Conservation (phyloP, 495 filamentous ascomycete genomes). For the Lentithecium fluviatile region DNA sequence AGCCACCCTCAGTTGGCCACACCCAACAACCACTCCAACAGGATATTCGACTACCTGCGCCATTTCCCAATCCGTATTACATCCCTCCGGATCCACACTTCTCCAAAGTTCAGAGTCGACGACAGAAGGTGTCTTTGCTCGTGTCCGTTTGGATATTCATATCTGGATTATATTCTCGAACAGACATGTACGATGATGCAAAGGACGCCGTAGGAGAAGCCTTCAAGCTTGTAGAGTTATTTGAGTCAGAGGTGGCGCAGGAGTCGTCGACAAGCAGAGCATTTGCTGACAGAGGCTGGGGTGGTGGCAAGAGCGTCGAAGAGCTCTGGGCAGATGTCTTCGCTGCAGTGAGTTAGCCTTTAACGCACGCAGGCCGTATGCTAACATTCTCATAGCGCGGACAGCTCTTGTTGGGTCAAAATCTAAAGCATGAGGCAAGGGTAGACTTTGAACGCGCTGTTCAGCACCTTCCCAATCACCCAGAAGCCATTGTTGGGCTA, state of each 20-base stretch:
- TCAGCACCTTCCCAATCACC: slow-evolving; percentile 69
- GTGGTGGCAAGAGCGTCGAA: slow-evolving; percentile 69
- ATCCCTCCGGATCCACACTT: slow-evolving; percentile 35
- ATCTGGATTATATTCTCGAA: slow-evolving; percentile 79
- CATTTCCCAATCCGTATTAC: slow-evolving; percentile 39
- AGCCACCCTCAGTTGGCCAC: slow-evolving; percentile 51
- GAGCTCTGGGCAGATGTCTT: slow-evolving; percentile 79
- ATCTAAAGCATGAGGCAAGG: slow-evolving; percentile 63
- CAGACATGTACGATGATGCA: slow-evolving; percentile 73
- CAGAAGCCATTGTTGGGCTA: slow-evolving; percentile 75
- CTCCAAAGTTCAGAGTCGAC: slow-evolving; percentile 37
- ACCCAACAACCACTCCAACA: slow-evolving; percentile 52
- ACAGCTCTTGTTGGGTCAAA: slow-evolving; percentile 61
- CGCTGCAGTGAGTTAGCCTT: slow-evolving; percentile 57
- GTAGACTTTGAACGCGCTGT: slow-evolving; percentile 78
- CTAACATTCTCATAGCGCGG: slow-evolving; percentile 59
- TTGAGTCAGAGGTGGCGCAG: slow-evolving; percentile 56
- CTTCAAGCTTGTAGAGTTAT: slow-evolving; percentile 57
- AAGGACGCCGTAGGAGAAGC: slow-evolving; percentile 79
- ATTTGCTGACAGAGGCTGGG: slow-evolving; percentile 67
- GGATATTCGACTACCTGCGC: slow-evolving; percentile 51
- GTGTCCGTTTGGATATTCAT: slow-evolving; percentile 88
- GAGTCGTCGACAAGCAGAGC: slow-evolving; percentile 50
- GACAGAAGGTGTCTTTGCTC: slow-evolving; percentile 50
- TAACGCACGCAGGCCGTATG: neutral